phyloP scores from a whole-genome alignment of 2,329 filamentous ascomycete species.

The Polychaeton citri region DNA sequence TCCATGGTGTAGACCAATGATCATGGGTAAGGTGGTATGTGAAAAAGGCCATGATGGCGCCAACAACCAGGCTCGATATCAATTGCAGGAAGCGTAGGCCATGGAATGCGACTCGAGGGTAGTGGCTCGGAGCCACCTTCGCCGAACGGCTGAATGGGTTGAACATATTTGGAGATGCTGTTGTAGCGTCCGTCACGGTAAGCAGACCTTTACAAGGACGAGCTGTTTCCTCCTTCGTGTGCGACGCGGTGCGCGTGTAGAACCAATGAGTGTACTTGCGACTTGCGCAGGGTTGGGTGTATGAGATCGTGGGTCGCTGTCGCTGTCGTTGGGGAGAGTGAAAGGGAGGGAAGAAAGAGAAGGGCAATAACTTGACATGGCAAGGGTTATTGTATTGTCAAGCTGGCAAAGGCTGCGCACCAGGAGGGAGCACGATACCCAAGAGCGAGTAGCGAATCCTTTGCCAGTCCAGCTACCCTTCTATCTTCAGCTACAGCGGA shows the following conservation, averaged over 20 bases:
- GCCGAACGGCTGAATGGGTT: conserved; percentile 8
- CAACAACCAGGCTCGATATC: conserved; percentile 35
- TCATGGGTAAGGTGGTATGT: conserved; percentile 40
- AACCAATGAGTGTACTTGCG: conserved; percentile 5
- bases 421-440: too few relatives aligned
- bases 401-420: too few relatives aligned
- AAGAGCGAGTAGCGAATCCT: too few relatives aligned
- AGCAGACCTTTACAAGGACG: too few relatives aligned
- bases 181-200: too few relatives aligned
- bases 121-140: conserved; percentile 28
- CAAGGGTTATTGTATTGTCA: too few relatives aligned
- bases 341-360: background rate
- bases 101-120: conserved; percentile 32
- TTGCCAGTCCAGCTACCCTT: too few relatives aligned
- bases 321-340: background rate
- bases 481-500: too few relatives aligned
- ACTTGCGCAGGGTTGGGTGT: conserved; percentile 3
- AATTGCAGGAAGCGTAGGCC: conserved; percentile 27
- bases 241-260: background rate
- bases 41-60: conserved; percentile 42
- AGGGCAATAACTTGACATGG: too few relatives aligned
- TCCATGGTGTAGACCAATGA: conserved; percentile 42
- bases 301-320: too few relatives aligned
- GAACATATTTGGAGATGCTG: too few relatives aligned
- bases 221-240: background rate